A percentile compares a stretch with the other conserved stretches of the same genome.
These are phyloP conservation scores for Monilinia aucupariae DNA, from an alignment of 2,329 filamentous ascomycete species.

Conservation along the genomic window DNA sequence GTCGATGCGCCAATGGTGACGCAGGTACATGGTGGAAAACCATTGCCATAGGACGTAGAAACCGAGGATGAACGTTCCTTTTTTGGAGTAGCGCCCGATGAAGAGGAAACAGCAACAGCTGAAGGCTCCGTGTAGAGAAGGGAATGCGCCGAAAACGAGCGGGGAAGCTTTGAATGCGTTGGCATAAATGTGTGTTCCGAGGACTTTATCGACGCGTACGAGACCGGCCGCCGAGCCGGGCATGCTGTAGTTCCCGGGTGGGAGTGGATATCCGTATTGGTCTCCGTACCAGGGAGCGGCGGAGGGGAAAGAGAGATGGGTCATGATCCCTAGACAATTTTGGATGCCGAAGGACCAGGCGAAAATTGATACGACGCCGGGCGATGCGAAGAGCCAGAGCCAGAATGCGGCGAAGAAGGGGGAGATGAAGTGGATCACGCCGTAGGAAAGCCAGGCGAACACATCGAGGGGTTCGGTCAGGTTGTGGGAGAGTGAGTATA, in stretches of 20 bases:
- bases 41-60: slow-evolving; percentile 83
- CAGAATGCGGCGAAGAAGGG: slow-evolving; percentile 71
- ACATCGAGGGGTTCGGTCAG: slow-evolving; percentile 28
- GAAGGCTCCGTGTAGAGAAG: slow-evolving; percentile 88
- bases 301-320: slow-evolving; percentile 84
- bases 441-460: slow-evolving; percentile 76
- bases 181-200: slow-evolving; percentile 86
- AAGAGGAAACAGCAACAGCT: slow-evolving; percentile 86
- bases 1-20: slow-evolving; percentile 91
- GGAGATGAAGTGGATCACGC: slow-evolving; percentile 80
- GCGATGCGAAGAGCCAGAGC: slow-evolving; percentile 83
- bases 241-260: slow-evolving; percentile 87
- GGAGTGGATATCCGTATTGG: slow-evolving; percentile 65
- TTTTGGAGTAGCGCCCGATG: slow-evolving; percentile 43
- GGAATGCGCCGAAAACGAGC: slow-evolving; percentile 88
- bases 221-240: slow-evolving; percentile 81
- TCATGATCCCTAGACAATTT: slow-evolving; percentile 78
- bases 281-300: slow-evolving; percentile 96
- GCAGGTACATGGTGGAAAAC: slow-evolving; percentile 97
- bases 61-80: slow-evolving; percentile 63
- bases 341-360: slow-evolving; percentile 86
- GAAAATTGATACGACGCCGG: slow-evolving; percentile 76
- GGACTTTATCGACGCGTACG: slow-evolving; percentile 77
- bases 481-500: slow-evolving; percentile 78
- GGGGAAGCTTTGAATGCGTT: slow-evolving; percentile 85